Evolutionary conservation across 1,139 yeast genomes (phyloP).

Genomic region (Sugiyamaella sp.): DNA sequence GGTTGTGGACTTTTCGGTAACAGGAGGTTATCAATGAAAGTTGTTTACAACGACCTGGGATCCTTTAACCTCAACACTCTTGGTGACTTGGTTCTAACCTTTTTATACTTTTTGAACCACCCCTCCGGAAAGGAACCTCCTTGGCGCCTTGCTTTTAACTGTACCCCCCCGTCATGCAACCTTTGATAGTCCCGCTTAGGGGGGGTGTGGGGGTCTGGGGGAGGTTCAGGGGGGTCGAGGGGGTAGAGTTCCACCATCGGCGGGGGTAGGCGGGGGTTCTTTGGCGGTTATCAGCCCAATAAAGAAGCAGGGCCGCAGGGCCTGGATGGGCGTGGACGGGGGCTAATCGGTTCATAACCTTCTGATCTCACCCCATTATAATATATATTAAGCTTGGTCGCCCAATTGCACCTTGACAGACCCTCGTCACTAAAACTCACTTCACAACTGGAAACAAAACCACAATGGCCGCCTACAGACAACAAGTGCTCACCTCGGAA

Average conservation of each 20-base stretch:
- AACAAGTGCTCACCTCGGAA: slow-evolving; percentile 31
- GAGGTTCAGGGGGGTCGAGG: neutral
- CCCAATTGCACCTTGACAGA: neutral
- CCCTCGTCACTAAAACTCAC: neutral
- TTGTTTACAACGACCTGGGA: too few species aligned
- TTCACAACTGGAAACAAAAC: neutral
- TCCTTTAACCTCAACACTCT: neutral
- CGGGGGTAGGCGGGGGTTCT: slow-evolving; percentile 10
- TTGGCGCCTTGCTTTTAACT: neutral
- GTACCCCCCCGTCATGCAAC: neutral
- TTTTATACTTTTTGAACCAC: neutral
- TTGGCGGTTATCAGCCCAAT: neutral
- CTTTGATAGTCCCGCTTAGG: neutral
- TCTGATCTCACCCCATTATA: neutral
- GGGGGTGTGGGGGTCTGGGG: neutral
- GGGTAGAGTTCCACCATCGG: slow-evolving; percentile 4
- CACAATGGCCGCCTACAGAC: slow-evolving; percentile 26
- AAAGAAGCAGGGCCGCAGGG: too few species aligned
- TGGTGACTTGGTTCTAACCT: slow-evolving; percentile 2
- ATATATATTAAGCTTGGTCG: neutral
- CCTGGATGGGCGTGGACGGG: too few species aligned
- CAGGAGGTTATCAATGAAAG: too few species aligned
- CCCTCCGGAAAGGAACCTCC: neutral
- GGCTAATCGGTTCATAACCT: neutral
- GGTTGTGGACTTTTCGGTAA: too few species aligned